Evolutionary conservation across 1,284 basidiomycete genomes (phyloP).

Genomic region (Grifola frondosa): DNA sequence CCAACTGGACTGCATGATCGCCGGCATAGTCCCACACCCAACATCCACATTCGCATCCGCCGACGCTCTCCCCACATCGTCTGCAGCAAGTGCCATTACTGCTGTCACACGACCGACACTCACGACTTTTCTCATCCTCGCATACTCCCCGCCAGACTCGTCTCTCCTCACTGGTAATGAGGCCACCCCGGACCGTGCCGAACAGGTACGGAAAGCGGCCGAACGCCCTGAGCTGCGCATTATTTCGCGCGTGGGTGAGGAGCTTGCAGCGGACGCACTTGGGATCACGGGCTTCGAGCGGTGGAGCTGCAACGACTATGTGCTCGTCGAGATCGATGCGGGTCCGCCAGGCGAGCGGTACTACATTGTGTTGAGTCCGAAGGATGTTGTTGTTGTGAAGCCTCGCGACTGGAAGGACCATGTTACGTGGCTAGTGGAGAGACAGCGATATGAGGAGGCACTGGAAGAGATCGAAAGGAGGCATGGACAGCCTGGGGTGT

Average conservation of each 20-base stretch:
- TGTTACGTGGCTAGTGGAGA: constrained; percentile 90
- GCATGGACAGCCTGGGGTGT: constrained; percentile 35
- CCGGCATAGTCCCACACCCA: constrained; percentile 84
- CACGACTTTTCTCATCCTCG: constrained; percentile 81
- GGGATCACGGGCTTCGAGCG: constrained; percentile 76
- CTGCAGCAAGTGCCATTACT: constrained; percentile 14
- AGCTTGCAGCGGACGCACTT: constrained; percentile 85
- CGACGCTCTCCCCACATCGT: constrained; percentile 22
- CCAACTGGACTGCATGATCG: constrained; percentile 94
- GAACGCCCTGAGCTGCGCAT: constrained; percentile 92
- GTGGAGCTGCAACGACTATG: constrained; percentile 94
- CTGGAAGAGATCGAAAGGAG: constrained; percentile 76
- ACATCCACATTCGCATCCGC: constrained; percentile 30
- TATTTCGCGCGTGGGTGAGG: constrained; percentile 87
- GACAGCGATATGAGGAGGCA: constrained; percentile 86
- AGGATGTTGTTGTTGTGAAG: constrained; percentile 83
- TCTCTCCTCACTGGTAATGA: constrained; percentile 58
- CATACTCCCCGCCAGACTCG: constrained; percentile 74
- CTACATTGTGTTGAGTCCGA: constrained; percentile 85
- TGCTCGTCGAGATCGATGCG: constrained; percentile 50
- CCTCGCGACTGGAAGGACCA: constrained; percentile 90
- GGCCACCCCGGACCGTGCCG: constrained; percentile 65
- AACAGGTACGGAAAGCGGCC: constrained; percentile 78
- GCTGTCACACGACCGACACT: constrained; percentile 34
- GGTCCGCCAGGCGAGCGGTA: constrained; percentile 38